Conservation (phyloP, 2,329 filamentous ascomycete genomes). For the Coniochaeta pulveracea region DNA sequence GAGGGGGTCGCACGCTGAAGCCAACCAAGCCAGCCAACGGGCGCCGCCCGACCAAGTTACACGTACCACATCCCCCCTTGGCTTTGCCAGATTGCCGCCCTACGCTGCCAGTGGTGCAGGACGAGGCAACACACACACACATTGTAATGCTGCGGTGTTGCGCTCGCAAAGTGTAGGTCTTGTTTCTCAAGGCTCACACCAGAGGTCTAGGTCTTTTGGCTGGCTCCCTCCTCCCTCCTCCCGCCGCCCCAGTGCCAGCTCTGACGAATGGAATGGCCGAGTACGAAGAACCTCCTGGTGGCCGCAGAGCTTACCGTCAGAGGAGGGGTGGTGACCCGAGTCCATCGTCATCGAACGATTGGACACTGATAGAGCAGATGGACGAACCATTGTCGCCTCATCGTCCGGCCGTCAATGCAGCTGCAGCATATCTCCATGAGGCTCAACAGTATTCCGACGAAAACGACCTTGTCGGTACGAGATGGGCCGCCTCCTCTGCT, state of each 20-base stretch:
- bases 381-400: slow-evolving; percentile 17
- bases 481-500: neutral
- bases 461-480: slow-evolving; percentile 1
- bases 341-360: slow-evolving; percentile 16
- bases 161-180: no score
- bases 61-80: no score
- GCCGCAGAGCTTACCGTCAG: slow-evolving; percentile 14
- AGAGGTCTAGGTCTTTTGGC: no score
- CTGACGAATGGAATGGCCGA: slow-evolving; percentile 24
- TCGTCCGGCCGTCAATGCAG: no score
- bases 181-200: slow-evolving; percentile 4
- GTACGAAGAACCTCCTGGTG: slow-evolving; percentile 14
- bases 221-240: slow-evolving; percentile 1
- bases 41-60: no score
- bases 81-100: slow-evolving; percentile 5
- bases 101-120: no score
- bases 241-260: slow-evolving; percentile 16
- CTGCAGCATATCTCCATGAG: no score
- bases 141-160: slow-evolving; percentile 6
- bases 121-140: no score
- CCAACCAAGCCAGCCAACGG: no score
- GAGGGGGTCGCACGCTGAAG: no score
- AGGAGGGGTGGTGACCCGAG: slow-evolving; percentile 13
- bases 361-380: slow-evolving; percentile 14
- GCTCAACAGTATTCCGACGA: slow-evolving; percentile 14